Base-by-base conservation (phyloP, 2,329 filamentous ascomycete species). In the Fusarium caatingaense region DNA sequence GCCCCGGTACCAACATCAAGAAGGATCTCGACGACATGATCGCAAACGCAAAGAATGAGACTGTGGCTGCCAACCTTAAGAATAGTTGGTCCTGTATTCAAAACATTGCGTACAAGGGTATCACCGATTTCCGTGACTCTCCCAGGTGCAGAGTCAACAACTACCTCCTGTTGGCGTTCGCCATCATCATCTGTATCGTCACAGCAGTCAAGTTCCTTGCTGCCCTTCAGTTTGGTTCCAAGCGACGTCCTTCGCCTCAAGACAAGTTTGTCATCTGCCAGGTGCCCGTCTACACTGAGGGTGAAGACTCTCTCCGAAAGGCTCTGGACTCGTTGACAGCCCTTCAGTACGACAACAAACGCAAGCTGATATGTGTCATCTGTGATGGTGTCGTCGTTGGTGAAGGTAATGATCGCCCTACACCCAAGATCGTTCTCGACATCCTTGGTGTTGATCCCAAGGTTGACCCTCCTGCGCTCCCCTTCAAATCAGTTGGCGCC, bases 251-350 rank as follows among this genome's bases (percentile, higher is more conserved):
- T 5, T 87, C 92, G 8, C 92, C 94, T 40, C 96, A 98, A 80
- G 96, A 99, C 81, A 99, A 98, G 79, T 99, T 99, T 75, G 94
- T 99, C 74, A 98, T 99, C 72, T 98, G 96, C 81, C 94, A 98
- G 80, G 94, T 99, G 32, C 96, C 96, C 12, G 96, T 96, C 8
- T 99, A 99, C 78, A 99, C 96, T 0, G 96, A 99, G 84, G 96
- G 94, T 74, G 96, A 99, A 84, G 96, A 99, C 75, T 95, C 94
- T 6, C 84, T 99, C 11, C 88, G 96, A 58, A 97, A 97, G 78
- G 95, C 94, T 55, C 86, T 99, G 4, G 96, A 99, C 78, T 98
- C 96, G 2, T 86, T 98, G 63, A 98, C 96, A 18, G 93, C 94
- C 15, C 87, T 99, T 18, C 92, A 97, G 73, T 99, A 99, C 75